These are phyloP conservation scores for Trypanosoma avium DNA, from an alignment of 208 protist genomes.

Conservation along the genomic window DNA sequence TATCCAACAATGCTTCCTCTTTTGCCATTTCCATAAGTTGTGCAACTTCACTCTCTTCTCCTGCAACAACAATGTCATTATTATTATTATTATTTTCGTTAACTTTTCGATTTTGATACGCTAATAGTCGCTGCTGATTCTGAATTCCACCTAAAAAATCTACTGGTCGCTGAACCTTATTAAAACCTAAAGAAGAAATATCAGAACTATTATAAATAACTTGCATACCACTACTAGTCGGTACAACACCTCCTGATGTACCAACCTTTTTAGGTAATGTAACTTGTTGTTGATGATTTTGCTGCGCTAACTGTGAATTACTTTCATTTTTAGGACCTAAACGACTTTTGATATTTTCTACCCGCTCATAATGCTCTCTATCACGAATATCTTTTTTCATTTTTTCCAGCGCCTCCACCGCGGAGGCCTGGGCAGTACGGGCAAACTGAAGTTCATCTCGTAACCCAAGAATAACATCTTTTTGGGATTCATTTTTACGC, in stretches of 20 bases:
- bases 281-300: too few species aligned
- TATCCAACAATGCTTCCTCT: conserved; percentile 51
- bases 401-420: conserved; percentile 39
- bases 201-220: conserved; percentile 71
- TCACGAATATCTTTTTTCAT: conserved; percentile 40
- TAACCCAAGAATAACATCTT: conserved; percentile 51
- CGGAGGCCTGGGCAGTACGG: conserved; percentile 41
- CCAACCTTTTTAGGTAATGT: too few species aligned
- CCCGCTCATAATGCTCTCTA: conserved; percentile 40
- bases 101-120: too few species aligned
- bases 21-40: conserved; percentile 39
- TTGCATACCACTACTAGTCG: conserved; percentile 40
- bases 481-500: conserved; percentile 59
- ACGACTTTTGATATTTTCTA: conserved; percentile 28
- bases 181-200: conserved; percentile 76
- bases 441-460: conserved; percentile 38
- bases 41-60: conserved; percentile 48
- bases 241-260: conserved; percentile 38
- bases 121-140: background rate
- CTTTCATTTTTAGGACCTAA: too few species aligned
- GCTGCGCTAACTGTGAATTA: too few species aligned
- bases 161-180: conserved; percentile 27
- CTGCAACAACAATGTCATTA: conserved; percentile 16
- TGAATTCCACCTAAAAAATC: conserved; percentile 55
- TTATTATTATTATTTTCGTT: background rate